A percentile compares a stretch with the other conserved stretches of the same genome.
These are phyloP conservation scores for Suillus alpinus DNA, from an alignment of 768 basidiomycete genomes.

Conservation along the genomic window DNA sequence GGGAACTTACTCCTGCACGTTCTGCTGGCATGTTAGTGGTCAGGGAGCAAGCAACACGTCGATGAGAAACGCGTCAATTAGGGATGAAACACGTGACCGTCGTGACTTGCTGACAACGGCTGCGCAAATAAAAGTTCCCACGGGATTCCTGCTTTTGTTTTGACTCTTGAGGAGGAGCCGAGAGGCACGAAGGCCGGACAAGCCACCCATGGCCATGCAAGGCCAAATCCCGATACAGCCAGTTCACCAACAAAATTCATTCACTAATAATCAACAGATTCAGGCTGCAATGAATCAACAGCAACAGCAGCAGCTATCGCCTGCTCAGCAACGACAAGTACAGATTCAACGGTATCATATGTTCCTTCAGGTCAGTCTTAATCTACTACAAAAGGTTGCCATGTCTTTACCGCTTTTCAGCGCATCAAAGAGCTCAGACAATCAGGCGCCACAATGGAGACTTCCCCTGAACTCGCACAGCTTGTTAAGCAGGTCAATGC, in stretches of 20 bases:
- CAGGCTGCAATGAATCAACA: constrained; percentile 8
- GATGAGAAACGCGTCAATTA: constrained; percentile 5
- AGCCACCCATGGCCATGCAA: constrained; percentile 10
- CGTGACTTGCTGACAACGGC: constrained; percentile 1
- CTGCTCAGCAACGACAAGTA: background rate
- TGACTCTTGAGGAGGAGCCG: background rate
- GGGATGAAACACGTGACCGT: constrained; percentile 1
- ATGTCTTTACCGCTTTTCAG: constrained; percentile 23
- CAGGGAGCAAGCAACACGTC: background rate
- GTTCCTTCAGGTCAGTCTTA: background rate
- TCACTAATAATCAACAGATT: constrained; percentile 5
- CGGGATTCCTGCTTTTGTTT: background rate
- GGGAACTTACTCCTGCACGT: constrained; percentile 65
- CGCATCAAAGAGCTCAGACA: constrained; percentile 41
- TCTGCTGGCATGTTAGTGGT: constrained; percentile 64
- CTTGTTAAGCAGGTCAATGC: constrained; percentile 37
- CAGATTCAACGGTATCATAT: background rate
- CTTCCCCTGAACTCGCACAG: constrained; percentile 40
- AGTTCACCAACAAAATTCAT: constrained; percentile 12
- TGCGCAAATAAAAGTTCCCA: background rate
- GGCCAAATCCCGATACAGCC: constrained; percentile 21
- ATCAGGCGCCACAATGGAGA: constrained; percentile 46
- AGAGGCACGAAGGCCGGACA: constrained; percentile 1
- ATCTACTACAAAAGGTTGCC: background rate
- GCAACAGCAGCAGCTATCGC: background rate